Evolutionary conservation across 106 monocot species (phyloP), one percentile per base, ranked within the genome.

Genomic region (Vanilla planifolia): DNA sequence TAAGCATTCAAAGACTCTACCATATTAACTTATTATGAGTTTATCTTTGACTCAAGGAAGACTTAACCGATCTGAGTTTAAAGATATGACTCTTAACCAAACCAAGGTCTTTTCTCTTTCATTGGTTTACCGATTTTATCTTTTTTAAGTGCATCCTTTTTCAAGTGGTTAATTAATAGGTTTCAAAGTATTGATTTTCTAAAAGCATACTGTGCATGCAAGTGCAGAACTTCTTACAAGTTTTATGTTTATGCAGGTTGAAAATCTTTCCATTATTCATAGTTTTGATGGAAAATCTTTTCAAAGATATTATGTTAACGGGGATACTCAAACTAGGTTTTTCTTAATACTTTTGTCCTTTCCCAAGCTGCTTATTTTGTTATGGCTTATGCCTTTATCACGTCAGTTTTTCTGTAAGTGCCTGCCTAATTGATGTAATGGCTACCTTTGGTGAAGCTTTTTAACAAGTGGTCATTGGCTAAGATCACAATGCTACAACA

Each of bases 241-340:
- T 57, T 36, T 21, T 35, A 34, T 53, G 30, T 57, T 57, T 21
- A 20, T 35, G 33, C 57, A 75, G 71, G 50, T 26, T 27, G 84
- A 84, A 39, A 84, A 75, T 27, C 43, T 64, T 23, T 89, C 81
- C 30, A 76, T 78, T 66, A 55, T 89, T 51, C 68, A 89, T 64
- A 62, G 68, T 22, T 65, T 84, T 43, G 33, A 64, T 72, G 84
- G 89, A 33, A 68, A 69, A 64, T 74, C 48, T n/a, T 89, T 78
- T 75, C 68, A 60, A 61, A 60, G 67, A 43, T 59, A 67, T 67
- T 89, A 80, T 67, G 51, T 75, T 13, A 81, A 66, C 36, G 34
- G 77, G 56, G 23, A 44, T 15, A 26, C 28, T 37, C 42, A 22
- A 34, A 62, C 67, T 21, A 80, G 80, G 83, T 83, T 53, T 33